phyloP scores from a whole-genome alignment of 2,329 filamentous ascomycete genomes.

The Aureobasidium sp. region DNA sequence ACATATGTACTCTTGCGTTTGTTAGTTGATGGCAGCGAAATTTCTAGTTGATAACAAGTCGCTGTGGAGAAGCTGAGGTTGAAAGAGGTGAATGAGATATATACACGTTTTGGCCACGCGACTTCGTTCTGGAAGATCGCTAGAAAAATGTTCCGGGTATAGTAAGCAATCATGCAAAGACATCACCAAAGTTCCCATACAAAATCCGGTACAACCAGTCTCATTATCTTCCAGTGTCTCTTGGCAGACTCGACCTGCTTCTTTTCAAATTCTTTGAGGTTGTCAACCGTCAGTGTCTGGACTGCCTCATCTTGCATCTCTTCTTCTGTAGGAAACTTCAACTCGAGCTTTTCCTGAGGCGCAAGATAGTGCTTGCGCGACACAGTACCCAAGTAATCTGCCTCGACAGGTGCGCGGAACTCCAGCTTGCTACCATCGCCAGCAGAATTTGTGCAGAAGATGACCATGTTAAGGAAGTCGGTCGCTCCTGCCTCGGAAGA shows the following conservation, averaged over 20 bases:
- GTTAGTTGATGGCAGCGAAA: neutral
- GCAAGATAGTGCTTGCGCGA: constrained; percentile 62
- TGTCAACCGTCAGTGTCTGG: constrained; percentile 51
- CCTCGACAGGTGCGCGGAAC: constrained; percentile 58
- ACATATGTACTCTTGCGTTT: neutral
- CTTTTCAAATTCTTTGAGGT: constrained; percentile 57
- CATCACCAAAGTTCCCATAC: constrained; percentile 84
- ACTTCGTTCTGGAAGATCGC: neutral
- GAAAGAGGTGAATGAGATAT: neutral
- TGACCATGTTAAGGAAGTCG: constrained; percentile 92
- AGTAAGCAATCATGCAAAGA: neutral
- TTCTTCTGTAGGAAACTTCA: constrained; percentile 29
- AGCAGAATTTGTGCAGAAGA: constrained; percentile 59
- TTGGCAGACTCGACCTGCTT: constrained; percentile 70
- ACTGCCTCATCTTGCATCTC: constrained; percentile 29
- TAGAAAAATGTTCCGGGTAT: neutral
- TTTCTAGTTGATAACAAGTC: neutral
- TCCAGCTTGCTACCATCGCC: constrained; percentile 17
- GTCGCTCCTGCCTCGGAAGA: constrained; percentile 19
- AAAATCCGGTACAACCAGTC: constrained; percentile 63
- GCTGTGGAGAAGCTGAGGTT: neutral
- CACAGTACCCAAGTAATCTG: constrained; percentile 65
- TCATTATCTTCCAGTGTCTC: constrained; percentile 90
- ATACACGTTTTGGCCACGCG: neutral
- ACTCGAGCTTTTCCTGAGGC: constrained; percentile 62